Evolutionary conservation across 345 rosid genomes (phyloP).

Genomic region (Populus alba): DNA sequence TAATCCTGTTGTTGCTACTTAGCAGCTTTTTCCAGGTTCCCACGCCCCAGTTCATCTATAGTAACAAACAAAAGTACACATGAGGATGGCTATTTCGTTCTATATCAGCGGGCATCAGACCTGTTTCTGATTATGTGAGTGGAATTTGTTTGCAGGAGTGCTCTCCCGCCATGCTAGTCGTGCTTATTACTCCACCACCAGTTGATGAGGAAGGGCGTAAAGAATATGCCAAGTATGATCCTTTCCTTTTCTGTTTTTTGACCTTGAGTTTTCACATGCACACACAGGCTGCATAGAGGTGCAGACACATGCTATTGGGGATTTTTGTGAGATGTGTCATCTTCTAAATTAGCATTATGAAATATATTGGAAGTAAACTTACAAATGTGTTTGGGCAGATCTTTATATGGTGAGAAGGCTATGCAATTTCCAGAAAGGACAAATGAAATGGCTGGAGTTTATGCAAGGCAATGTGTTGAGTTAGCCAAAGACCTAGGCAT

Average conservation of each 20-base stretch:
- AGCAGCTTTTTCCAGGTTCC: too few species aligned
- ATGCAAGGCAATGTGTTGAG: conserved; percentile 63
- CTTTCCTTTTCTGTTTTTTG: not conserved
- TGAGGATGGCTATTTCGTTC: not conserved
- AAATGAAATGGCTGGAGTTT: conserved; percentile 68
- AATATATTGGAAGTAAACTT: not conserved
- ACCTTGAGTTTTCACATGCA: too few species aligned
- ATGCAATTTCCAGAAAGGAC: conserved; percentile 71
- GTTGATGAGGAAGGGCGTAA: conserved; percentile 64
- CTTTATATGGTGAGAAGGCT: conserved; percentile 67
- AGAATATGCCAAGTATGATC: conserved; percentile 55
- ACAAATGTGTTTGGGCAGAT: conserved; percentile 37
- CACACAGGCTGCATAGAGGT: not conserved
- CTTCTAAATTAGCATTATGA: not conserved
- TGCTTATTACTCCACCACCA: conserved; percentile 88
- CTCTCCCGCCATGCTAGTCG: conserved; percentile 64
- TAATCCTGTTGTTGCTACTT: too few species aligned
- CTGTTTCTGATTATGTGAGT: conserved; percentile 1
- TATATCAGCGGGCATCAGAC: not conserved
- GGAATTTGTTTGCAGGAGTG: conserved; percentile 47
- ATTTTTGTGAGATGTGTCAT: not conserved
- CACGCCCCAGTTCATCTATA: not conserved
- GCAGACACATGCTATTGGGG: not conserved
- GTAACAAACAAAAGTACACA: not conserved
- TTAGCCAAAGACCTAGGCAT: conserved; percentile 63